These are phyloP conservation scores for Cadophora malorum DNA, from an alignment of 2,329 filamentous ascomycete genomes.

Conservation along the genomic window DNA sequence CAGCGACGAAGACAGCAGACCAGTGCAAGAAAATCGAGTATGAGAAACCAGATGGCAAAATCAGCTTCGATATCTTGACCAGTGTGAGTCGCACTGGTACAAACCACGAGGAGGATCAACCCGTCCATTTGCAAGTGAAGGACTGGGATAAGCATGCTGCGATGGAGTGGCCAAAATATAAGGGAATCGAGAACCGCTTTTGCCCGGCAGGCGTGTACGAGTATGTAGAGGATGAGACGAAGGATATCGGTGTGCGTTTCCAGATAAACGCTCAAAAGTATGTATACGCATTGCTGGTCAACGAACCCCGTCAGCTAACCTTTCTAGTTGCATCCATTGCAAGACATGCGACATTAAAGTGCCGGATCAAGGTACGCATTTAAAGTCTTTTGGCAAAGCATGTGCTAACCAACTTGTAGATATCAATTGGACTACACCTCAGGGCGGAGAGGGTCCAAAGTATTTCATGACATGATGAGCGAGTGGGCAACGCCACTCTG, in stretches of 20 bases:
- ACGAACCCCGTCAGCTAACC: background rate
- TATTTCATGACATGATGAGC: conserved; percentile 66
- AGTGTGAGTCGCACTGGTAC: conserved; percentile 95
- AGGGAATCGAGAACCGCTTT: conserved; percentile 95
- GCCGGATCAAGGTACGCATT: conserved; percentile 67
- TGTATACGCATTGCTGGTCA: conserved; percentile 50
- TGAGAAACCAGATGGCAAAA: conserved; percentile 92
- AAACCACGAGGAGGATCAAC: conserved; percentile 98
- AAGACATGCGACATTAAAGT: conserved; percentile 99
- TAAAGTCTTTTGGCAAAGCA: background rate
- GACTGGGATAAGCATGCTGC: conserved; percentile 93
- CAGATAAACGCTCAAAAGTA: conserved; percentile 98
- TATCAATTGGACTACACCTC: conserved; percentile 96
- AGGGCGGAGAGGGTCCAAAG: conserved; percentile 82
- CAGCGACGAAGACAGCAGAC: conserved; percentile 79
- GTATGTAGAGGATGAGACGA: conserved; percentile 90
- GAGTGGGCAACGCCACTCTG: conserved; percentile 21
- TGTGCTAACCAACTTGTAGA: conserved; percentile 54
- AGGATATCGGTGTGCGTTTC: conserved; percentile 88
- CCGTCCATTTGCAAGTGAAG: conserved; percentile 91
- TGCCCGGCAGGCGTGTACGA: conserved; percentile 98
- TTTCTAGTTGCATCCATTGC: conserved; percentile 90
- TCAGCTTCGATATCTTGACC: conserved; percentile 95
- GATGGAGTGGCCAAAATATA: conserved; percentile 83
- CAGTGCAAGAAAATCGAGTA: conserved; percentile 90